These are phyloP conservation scores for Pyrenophora tritici-repentis DNA, from an alignment of 2,329 filamentous ascomycete genomes.

Conservation along the genomic window DNA sequence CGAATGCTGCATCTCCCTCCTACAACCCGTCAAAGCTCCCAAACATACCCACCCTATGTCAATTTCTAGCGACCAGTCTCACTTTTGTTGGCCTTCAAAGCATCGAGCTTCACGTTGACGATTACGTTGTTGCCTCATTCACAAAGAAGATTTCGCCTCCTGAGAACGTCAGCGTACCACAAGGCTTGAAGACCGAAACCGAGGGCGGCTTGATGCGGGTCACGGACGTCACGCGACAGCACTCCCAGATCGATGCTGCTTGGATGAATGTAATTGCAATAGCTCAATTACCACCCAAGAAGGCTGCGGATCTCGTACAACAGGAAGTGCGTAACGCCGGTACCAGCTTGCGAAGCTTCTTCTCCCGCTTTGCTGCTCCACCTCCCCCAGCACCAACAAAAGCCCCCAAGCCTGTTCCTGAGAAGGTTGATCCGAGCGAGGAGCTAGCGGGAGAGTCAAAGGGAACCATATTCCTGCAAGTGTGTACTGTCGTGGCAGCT, in stretches of 20 bases:
- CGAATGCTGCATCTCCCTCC: constrained; percentile 56
- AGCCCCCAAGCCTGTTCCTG: constrained; percentile 21
- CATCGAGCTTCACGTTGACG: constrained; percentile 89
- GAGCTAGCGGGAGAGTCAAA: constrained; percentile 73
- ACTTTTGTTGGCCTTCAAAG: constrained; percentile 90
- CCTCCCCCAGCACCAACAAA: constrained; percentile 29
- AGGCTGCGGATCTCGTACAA: constrained; percentile 41
- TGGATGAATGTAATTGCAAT: constrained; percentile 89
- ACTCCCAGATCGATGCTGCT: constrained; percentile 86
- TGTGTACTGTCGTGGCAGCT: constrained; percentile 80
- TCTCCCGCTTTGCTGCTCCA: constrained; percentile 44
- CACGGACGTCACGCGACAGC: constrained; percentile 77
- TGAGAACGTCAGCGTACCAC: constrained; percentile 71
- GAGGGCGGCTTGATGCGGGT: constrained; percentile 90
- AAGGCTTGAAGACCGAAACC: constrained; percentile 79
- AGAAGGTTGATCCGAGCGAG: constrained; percentile 49
- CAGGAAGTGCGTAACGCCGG: constrained; percentile 44
- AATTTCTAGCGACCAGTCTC: constrained; percentile 92
- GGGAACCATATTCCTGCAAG: constrained; percentile 84
- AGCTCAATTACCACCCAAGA: constrained; percentile 63
- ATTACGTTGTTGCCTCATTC: constrained; percentile 78
- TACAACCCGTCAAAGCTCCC: constrained; percentile 72
- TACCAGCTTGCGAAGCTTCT: constrained; percentile 47
- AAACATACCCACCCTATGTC: constrained; percentile 80
- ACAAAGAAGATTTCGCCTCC: constrained; percentile 85